Evolutionary conservation across 495 filamentous ascomycete genomes (phyloP), one percentile per base, ranked within the genome.

Genomic region (Podospora anserina): DNA sequence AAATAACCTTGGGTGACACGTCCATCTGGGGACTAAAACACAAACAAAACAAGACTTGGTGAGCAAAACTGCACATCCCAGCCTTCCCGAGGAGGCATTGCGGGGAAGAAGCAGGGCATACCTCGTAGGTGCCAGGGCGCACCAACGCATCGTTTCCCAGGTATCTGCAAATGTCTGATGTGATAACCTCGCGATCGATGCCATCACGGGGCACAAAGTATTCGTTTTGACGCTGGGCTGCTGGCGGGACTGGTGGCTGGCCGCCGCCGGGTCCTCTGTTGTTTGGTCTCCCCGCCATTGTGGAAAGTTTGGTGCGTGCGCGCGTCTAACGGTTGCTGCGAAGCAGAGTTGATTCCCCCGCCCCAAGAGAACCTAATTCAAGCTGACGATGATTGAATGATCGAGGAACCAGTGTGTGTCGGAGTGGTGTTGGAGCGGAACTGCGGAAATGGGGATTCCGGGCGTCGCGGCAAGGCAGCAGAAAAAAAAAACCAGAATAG

Each of bases 131-230:
- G 78, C 92, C 92, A 68, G 93, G 93, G 78, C 91, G 88, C 72
- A 95, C 92, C 71, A 93, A 86, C 39, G 93, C 93, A 85, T 97
- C 93, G 75, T 91, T 92, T 71, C 93, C 93, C 68, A 97, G 88
- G 77, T 95, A 97, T 78, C 92, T 90, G 83, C 93, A 96, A 69
- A 97, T 94, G 81, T 97, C 93, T 77, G 93, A 91, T 76, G 92
- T 92, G 80, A 97, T 95, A 75, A 97, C 93, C 79, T 97, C 92
- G 69, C 93, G 88, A 79, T 91, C 90, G 78, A 97, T 97, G 74
- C 93, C 92, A 71, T 95, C 91, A 71, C 91, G 91, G 27, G 90
- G 90, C 65, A 94, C 88, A 78, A 96, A 97, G 78, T 92, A 94
- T 82, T 92, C 89, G 79, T 92, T 92, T 76, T 89, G 88, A 76